Base-by-base conservation (phyloP, 495 filamentous ascomycete genomes). In the Aspergillus mulundensis region DNA sequence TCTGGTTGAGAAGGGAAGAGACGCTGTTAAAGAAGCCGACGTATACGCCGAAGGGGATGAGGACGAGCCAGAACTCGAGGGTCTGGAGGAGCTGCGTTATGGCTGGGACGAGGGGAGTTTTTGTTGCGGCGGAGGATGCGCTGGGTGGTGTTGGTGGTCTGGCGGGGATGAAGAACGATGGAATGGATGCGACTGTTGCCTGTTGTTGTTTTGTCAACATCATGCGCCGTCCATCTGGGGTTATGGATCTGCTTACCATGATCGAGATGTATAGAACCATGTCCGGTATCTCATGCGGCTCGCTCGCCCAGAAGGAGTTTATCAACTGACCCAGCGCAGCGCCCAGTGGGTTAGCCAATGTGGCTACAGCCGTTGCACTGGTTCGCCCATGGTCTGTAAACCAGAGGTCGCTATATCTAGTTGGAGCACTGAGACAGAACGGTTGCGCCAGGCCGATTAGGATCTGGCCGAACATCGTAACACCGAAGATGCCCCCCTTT, bases 401-500 rank as follows among this genome's bases (percentile, higher is more conserved):
- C 94, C 94, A 97, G 28, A 96, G 75, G 64, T 96, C 91, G 53
- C 88, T 92, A 65, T 96, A 98, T 52, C 90, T 80, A 3, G 94
- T 91, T 0, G 94, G 92, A 1, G 94, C 90, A 36, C 87, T 83
- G 5, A 97, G 82, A 30, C 95, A 90, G 71, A 97, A 97, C 0
- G 94, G 92, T 58, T 98, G 94, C 12, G 90, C 86, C 8, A 96
- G 74, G 0, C 94, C 94, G 36, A 87, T 89, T 16, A 98, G 72
- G 71, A 97, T 87, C 73, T 98, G 94, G n/a, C 93, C 94, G 68
- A 96, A 87, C 87, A 97, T 90, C 41, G 90, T 87, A 19, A 88
- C 78, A 10, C 87, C 85, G 61, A 89, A 96, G 34, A 81, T 80
- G 20, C 81, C 83, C 12, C 72, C 73, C 30, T 74, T 71, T 1